Evolutionary conservation across 305 asterid species (phyloP), one percentile per base, ranked within the genome.

Genomic region (Solanum hybrid): DNA sequence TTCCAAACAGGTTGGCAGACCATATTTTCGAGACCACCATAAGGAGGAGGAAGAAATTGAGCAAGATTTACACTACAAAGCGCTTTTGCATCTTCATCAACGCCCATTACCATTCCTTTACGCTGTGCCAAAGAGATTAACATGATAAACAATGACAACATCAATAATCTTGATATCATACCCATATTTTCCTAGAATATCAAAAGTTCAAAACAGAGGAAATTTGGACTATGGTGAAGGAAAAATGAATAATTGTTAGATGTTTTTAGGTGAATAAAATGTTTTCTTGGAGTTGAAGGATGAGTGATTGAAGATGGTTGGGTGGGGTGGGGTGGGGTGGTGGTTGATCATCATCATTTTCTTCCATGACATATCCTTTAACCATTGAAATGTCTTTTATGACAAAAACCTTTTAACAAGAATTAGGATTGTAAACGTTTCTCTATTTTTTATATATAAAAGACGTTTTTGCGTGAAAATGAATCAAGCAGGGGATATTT

Each of bases 1-100:
- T 97, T 95, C 99, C 99, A 97, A 11, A 97, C 93, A 78, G 96
- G 96, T 90, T 89, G 94, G 93, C 99, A 97, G 60, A 94, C 93
- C 99, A 95, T 94, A 40, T 94, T 64, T 17, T 96, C 94, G 24
- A 94, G 81, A 89, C 84, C 93, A 42, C 94, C 92, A 91, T 97
- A 97, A 5, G 99, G 99, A 87, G 94, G 95, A 27, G 99, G 99
- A 84, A 95, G 97, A 91, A 97, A 93, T 16, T 92, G 87, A 84
- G 95, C 91, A 88, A 96, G 95, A 92, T 96, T 97, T 17, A 71
- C 90, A 91, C 88, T 91, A 90, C 99, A 95, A 82, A 91, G 95
- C 32, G 31, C 91, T 29, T 89, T 92, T 88, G 69, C 92, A 85
- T 87, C 91, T 10, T 79, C 92, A 36, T 11, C 27, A 66, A 86